Evolutionary conservation across 2,329 filamentous ascomycete species (phyloP).

Genomic region (Kalaharituber pfeilii): DNA sequence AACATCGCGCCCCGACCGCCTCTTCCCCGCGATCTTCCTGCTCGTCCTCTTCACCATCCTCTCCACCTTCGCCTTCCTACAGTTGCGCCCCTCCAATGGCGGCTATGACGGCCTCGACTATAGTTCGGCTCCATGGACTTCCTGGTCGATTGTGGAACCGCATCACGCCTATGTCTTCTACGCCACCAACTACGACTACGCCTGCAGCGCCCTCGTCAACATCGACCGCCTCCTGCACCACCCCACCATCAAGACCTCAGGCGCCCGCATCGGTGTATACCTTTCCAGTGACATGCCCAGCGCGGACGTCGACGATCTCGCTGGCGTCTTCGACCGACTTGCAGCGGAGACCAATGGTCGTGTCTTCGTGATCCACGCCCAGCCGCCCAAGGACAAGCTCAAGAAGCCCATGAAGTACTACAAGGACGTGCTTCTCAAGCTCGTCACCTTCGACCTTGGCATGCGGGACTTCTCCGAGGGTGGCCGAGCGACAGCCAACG

Average conservation of each 20-base stretch:
- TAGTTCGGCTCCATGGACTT: no score
- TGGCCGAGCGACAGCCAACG: no score
- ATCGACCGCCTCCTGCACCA: constrained; percentile 22
- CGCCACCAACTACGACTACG: constrained; percentile 8
- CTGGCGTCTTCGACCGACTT: constrained; percentile 26
- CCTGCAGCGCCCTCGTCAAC: constrained; percentile 19
- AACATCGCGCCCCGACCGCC: no score
- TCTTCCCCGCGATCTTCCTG: no score
- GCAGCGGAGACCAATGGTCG: constrained; percentile 17
- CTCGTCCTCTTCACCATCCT: no score
- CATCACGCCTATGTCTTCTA: constrained; percentile 17
- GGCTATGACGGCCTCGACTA: no score
- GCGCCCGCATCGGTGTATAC: constrained; percentile 24
- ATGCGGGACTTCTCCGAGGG: background rate
- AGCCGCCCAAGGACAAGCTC: constrained; percentile 14
- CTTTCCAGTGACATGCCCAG: constrained; percentile 29
- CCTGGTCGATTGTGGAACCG: no score
- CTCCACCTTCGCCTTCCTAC: no score
- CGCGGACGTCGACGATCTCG: constrained; percentile 28
- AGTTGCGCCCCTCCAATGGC: no score
- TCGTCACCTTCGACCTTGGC: constrained; percentile 4
- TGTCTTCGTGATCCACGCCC: constrained; percentile 29
- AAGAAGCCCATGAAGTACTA: constrained; percentile 5
- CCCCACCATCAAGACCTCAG: constrained; percentile 18
- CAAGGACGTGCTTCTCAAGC: constrained; percentile 10